Base-by-base conservation (phyloP, 169 alveolate species). In the Eimeria falciformis region DNA sequence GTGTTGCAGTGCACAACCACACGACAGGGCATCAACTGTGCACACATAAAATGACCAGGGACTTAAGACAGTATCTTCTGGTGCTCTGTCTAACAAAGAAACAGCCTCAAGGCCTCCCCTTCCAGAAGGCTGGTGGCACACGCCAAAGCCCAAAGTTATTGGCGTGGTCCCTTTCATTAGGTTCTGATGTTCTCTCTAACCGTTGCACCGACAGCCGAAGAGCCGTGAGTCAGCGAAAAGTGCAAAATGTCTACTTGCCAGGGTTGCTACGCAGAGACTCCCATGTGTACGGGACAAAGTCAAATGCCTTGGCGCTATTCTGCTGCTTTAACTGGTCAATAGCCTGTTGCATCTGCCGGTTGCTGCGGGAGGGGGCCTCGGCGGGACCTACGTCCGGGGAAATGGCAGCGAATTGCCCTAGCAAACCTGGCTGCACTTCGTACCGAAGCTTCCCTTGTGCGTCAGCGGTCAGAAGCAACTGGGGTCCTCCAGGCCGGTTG, bases 301-400 rank as follows among this genome's bases (percentile, higher is more conserved):
- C 92, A n/a, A 40, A 66, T 18, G 81, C 92, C 17, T 77, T 77
- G 46, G 78, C 55, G 2, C 69, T 66, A 18, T 29, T 17, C 6
- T 47, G 46, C 27, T 66, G 25, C 27, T 86, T 86, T 40, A 86
- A 40, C 9, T 53, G 37, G 25, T 86, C 77, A n/a, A 78, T 78
- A 7, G 53, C 40, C 12, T 21, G 55, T 43, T 86, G 73, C 47
- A 86, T 77, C 62, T 18, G 71, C 40, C 14, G 4, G 17, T n/a
- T 65, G 85, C 43, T 33, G 11, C 92, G 68, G 47, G 4, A 0
- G 6, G 92, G 92, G 5, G 92, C 92, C 29, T 46, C 85, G n/a
- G 92, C 92, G 11, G 92, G 68, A 2, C 92, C 92, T 25, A 86
- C 23, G 55, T 86, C 92, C 17, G 92, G 27, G 11, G 92, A 86